Evolutionary conservation across 1,139 yeast genomes (phyloP), one percentile per base, ranked within the genome.

Genomic region (Diutina ranongensis): DNA sequence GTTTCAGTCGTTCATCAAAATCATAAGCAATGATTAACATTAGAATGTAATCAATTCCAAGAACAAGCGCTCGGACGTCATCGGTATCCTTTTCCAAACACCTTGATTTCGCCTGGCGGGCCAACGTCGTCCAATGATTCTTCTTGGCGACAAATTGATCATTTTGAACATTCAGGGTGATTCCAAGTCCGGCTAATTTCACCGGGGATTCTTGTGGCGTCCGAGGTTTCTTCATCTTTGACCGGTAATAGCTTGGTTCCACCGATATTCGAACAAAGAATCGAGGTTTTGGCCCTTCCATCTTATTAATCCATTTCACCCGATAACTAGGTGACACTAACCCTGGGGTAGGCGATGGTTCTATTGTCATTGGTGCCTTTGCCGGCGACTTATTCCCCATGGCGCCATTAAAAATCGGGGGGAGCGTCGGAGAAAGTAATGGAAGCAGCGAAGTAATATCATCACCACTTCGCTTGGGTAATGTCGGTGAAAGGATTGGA

Each of bases 401-500:
- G n/a, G n/a, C 41, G 21, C 35, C 48, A 19, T 55, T 59, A 46
- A 64, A 64, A 21, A 60, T 57, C 13, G 62, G 53, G 2, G 71
- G 71, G 31, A 65, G 52, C 2, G 71, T 65, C 3, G 71, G 71
- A 2, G 69, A 63, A 33, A 66, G 51, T 54, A 64, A 55, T 15
- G 64, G 61, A 28, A 64, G 50, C 2, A 68, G 67, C 3, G 61
- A 52, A 21, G 52, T 25, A 9, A 40, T 44, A 8, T 40, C 49
- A n/a, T 44, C 48, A 5, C 47, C 45, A 18, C 45, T 49, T 2
- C 45, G 47, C 18, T 36, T 46, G 21, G 74, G 74, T 15, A 71
- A 52, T 0, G 71, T 65, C 2, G 76, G 76, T 3, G 73, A 67
- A 32, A 71, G 55, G 8, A 63, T 61, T 0, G 69, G 68, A 1